Evolutionary conservation across 208 protist species (phyloP).

Genomic region (Leishmania martiniquensis): DNA sequence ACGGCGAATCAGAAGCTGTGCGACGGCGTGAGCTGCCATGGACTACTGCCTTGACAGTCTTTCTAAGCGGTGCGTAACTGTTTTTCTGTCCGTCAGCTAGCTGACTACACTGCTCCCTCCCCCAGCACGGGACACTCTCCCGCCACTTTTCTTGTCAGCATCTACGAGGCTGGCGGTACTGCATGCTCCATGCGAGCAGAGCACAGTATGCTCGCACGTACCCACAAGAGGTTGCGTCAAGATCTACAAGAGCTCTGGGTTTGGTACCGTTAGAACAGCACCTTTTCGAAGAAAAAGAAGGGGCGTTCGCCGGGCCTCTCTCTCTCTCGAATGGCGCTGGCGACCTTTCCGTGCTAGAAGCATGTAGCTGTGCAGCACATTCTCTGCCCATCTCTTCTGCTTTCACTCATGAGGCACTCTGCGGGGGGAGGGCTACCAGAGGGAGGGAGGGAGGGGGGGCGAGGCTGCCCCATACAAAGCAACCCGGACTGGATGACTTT

Average conservation of each 20-base stretch:
- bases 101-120: background rate
- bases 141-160: background rate
- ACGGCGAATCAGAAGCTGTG: background rate
- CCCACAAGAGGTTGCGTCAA: background rate
- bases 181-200: background rate
- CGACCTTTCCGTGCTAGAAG: background rate
- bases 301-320: background rate
- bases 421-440: background rate
- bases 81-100: background rate
- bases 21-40: background rate
- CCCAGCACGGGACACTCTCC: background rate
- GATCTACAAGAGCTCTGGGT: background rate
- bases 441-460: background rate
- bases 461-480: background rate
- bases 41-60: no score
- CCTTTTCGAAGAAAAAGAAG: background rate
- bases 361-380: background rate
- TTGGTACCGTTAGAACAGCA: background rate
- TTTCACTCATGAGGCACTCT: background rate
- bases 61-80: background rate
- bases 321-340: no score
- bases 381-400: background rate
- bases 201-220: background rate
- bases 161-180: background rate
- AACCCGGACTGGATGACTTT: background rate